Evolutionary conservation across 129 eudicot genomes (phyloP), one percentile per base, ranked within the genome.

Genomic region (Rutidosis leptorrhynchoides): DNA sequence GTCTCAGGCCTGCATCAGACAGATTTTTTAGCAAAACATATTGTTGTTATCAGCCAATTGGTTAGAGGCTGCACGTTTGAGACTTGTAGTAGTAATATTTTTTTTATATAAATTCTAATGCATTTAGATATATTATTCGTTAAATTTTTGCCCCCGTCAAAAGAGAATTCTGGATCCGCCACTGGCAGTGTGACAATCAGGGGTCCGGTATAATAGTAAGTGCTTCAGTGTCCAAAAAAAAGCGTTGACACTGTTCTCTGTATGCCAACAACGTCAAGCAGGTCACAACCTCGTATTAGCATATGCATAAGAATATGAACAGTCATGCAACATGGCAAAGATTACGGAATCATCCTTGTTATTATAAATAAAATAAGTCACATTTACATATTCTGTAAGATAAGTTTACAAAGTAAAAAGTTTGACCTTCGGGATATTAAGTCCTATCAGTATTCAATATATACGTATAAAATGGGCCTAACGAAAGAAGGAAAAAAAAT

Each of bases 391-490:
- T 63, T 25, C 56, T 63, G 46, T 71, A 62, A 61, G 33, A 32
- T 51, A 62, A 22, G 77, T 30, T 62, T 37, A 53, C n/a, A 16
- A 30, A 63, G 43, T 25, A 43, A 62, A 20, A 32, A 68, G 45
- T 58, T 51, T 58, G 40, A 60, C 48, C 27, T 32, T 62, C 2
- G 12, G 67, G 52, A 12, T 17, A 7, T 9, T 62, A 62, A 32
- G 70, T 25, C 24, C 48, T 46, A 42, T 48, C 67, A 22, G 12
- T 22, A 30, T 52, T 16, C 72, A 68, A 68, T 37, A 53, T 7
- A 32, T 60, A 33, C 29, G 68, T 71, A 71, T 71, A 61, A 54
- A 54, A 67, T 49, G 55, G 74, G 59, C 78, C 69, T 37, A 9
- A 27, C 0, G 40, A 9, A 4, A 23, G 14, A 58, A 14, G 22